These are phyloP conservation scores for Teratosphaeria zuluensis DNA, from an alignment of 2,329 filamentous ascomycete species.

Conservation along the genomic window DNA sequence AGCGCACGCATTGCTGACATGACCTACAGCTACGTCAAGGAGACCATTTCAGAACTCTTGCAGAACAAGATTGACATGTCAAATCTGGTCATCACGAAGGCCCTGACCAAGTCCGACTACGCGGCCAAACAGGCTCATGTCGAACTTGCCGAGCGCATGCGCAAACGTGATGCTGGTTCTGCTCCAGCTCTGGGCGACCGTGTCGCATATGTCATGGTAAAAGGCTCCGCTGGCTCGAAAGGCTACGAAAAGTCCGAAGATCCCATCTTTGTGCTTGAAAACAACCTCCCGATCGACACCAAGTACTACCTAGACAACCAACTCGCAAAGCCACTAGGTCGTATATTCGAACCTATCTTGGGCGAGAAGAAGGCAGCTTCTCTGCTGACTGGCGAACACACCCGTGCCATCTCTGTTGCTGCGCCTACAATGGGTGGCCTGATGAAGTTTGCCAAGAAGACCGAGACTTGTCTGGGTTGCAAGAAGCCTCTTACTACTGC, in stretches of 20 bases:
- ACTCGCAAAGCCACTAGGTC: conserved; percentile 81
- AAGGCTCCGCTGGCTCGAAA: conserved; percentile 77
- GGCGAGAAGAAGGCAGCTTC: conserved; percentile 84
- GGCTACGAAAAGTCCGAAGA: conserved; percentile 98
- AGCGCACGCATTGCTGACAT: conserved; percentile 23
- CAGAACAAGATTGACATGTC: conserved; percentile 99
- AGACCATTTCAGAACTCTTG: conserved; percentile 85
- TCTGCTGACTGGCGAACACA: conserved; percentile 85
- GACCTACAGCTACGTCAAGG: conserved; percentile 72
- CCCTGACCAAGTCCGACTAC: conserved; percentile 83
- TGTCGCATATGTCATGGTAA: conserved; percentile 96
- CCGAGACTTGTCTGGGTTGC: conserved; percentile 96
- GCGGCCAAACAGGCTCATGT: conserved; percentile 90
- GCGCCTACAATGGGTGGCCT: conserved; percentile 84
- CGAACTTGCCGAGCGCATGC: conserved; percentile 91
- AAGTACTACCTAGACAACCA: conserved; percentile 99
- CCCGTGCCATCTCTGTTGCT: conserved; percentile 84
- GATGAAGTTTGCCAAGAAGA: conserved; percentile 99
- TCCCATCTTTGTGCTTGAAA: conserved; percentile 90
- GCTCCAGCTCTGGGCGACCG: conserved; percentile 88
- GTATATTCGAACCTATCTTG: conserved; percentile 96
- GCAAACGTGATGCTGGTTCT: conserved; percentile 89
- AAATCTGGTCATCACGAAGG: conserved; percentile 97
- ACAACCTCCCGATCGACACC: conserved; percentile 96
- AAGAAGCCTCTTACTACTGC: conserved; percentile 85